Percentiles rank a stretch among this genome's conserved stretches.
Conservation (phyloP, 768 basidiomycete species). For the Termitomyces bulborhizus region DNA sequence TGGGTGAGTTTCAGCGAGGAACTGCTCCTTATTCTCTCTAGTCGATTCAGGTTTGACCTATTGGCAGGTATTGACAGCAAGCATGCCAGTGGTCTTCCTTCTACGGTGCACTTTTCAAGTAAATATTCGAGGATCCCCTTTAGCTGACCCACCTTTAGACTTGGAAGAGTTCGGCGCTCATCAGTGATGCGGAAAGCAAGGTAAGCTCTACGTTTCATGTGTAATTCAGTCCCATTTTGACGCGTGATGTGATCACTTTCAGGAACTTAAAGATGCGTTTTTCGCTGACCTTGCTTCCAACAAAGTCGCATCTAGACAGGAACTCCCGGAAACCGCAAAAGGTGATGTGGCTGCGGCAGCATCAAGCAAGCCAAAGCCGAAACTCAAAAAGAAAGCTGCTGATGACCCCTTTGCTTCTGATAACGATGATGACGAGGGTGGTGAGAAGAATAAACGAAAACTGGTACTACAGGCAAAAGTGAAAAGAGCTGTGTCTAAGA, state of each 20-base stretch:
- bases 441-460: constrained; percentile 14
- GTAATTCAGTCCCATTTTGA: background rate
- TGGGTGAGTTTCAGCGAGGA: constrained; percentile 32
- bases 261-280: constrained; percentile 62
- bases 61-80: constrained; percentile 66
- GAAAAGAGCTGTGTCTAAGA: constrained; percentile 41
- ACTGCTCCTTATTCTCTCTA: background rate
- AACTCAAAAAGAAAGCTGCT: constrained; percentile 41
- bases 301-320: constrained; percentile 15
- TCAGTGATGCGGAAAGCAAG: constrained; percentile 59
- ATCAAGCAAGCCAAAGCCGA: constrained; percentile 31
- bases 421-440: constrained; percentile 23
- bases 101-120: constrained; percentile 41
- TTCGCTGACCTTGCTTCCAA: constrained; percentile 38
- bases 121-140: background rate
- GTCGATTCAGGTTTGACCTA: background rate
- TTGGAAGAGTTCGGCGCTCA: constrained; percentile 59
- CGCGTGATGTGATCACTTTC: background rate
- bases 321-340: background rate
- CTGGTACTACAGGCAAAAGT: background rate
- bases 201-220: constrained; percentile 21
- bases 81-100: constrained; percentile 64
- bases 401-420: constrained; percentile 61
- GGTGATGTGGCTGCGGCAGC: constrained; percentile 10
- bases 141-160: constrained; percentile 30